Evolutionary conservation across 1,284 basidiomycete genomes (phyloP).

Genomic region (Rhodotorula sp.): DNA sequence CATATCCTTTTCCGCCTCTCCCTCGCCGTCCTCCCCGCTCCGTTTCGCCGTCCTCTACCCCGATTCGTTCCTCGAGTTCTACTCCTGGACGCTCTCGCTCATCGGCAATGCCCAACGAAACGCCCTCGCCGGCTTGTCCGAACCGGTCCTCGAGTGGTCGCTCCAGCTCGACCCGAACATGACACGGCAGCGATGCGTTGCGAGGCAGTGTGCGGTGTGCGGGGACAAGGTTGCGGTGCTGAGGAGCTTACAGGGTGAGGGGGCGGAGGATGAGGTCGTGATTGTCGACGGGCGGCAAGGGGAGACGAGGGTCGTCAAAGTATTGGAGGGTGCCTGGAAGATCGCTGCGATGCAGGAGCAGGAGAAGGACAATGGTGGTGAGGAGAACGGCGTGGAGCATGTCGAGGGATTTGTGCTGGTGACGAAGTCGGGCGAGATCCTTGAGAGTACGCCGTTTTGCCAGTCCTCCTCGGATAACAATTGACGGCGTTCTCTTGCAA

Average conservation of each 20-base stretch:
- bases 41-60: slow-evolving; percentile 35
- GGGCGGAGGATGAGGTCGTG: background rate
- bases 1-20: slow-evolving; percentile 58
- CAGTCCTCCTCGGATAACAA: no score
- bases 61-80: slow-evolving; percentile 55
- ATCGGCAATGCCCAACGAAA: slow-evolving; percentile 7
- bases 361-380: slow-evolving; percentile 7
- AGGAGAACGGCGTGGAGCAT: slow-evolving; percentile 36
- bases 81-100: slow-evolving; percentile 46
- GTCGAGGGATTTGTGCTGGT: slow-evolving; percentile 53
- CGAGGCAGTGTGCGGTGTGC: slow-evolving; percentile 24
- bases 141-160: slow-evolving; percentile 7
- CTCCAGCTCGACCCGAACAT: slow-evolving; percentile 1
- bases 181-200: background rate
- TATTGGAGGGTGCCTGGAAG: slow-evolving; percentile 51
- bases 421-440: slow-evolving; percentile 56
- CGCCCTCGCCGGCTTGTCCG: slow-evolving; percentile 17
- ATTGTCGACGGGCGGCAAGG: slow-evolving; percentile 17
- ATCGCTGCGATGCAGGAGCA: slow-evolving; percentile 46
- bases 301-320: slow-evolving; percentile 8
- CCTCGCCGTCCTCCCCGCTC: slow-evolving; percentile 53
- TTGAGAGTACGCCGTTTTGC: slow-evolving; percentile 53
- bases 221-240: no score
- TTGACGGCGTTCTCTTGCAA: slow-evolving; percentile 13
- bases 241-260: background rate